These are phyloP conservation scores for Xylariales sp. DNA, from an alignment of 2,329 filamentous ascomycete genomes.

Conservation along the genomic window DNA sequence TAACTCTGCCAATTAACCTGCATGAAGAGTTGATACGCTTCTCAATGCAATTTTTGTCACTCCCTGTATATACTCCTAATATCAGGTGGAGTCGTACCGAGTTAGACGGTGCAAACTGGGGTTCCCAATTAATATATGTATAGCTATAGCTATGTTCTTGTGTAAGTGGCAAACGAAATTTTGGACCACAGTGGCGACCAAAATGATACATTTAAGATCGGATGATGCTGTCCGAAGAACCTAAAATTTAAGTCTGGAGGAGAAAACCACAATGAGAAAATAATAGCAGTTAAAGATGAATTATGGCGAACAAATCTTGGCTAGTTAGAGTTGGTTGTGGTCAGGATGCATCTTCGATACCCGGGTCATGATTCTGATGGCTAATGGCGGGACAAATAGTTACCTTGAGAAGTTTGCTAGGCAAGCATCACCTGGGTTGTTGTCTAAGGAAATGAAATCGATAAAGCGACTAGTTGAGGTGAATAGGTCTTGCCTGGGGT, in stretches of 20 bases:
- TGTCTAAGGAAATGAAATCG: not conserved
- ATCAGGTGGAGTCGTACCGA: not conserved
- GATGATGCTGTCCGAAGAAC: not conserved
- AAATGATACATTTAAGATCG: not conserved
- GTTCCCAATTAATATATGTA: not conserved
- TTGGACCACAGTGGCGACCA: not conserved
- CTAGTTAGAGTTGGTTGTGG: not conserved
- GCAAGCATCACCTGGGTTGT: not conserved
- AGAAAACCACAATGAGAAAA: not conserved
- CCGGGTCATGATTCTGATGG: not conserved
- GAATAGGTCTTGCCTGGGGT: not conserved
- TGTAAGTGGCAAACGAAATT: not conserved
- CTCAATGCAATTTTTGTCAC: not conserved
- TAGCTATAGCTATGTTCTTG: not conserved
- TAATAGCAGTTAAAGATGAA: not conserved
- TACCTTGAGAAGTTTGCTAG: not conserved
- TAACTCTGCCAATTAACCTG: not conserved
- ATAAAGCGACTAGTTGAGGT: not conserved
- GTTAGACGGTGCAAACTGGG: not conserved
- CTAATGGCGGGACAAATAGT: no score
- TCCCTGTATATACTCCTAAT: not conserved
- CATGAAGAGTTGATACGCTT: not conserved
- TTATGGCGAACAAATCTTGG: not conserved
- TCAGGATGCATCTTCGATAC: not conserved
- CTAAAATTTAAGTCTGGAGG: not conserved